Evolutionary conservation across 352 stramenopile genomes (phyloP).

Genomic region (Nothophytophthora sp.): DNA sequence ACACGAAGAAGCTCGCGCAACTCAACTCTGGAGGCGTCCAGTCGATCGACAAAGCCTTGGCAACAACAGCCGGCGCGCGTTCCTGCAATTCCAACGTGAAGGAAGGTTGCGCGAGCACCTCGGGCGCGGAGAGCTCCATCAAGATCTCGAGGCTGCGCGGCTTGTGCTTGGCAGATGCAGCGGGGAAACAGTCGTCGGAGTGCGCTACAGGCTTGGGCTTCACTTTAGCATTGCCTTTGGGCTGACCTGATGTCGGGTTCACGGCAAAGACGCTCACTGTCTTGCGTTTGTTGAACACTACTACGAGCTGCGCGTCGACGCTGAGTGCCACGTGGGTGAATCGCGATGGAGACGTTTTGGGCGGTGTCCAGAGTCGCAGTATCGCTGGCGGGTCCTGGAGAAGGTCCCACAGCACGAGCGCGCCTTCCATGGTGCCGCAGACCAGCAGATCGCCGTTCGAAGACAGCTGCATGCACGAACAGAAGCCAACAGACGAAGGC

Average conservation of each 20-base stretch:
- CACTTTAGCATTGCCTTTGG: neutral
- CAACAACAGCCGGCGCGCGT: conserved; percentile 9
- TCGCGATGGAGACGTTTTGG: conserved; percentile 27
- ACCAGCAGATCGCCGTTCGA: conserved; percentile 21
- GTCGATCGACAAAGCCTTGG: conserved; percentile 5
- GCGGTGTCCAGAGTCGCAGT: conserved; percentile 13
- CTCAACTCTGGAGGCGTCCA: conserved; percentile 19
- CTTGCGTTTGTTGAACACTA: conserved; percentile 31
- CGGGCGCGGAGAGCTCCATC: conserved; percentile 16
- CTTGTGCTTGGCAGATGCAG: conserved; percentile 35
- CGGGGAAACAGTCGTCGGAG: conserved; percentile 37
- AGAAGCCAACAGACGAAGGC: conserved; percentile 16
- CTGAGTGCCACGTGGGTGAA: conserved; percentile 32
- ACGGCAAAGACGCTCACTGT: neutral
- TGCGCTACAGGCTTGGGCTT: conserved; percentile 19
- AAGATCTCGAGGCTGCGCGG: conserved; percentile 28
- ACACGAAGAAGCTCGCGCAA: conserved; percentile 25
- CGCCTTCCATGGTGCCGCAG: conserved; percentile 33
- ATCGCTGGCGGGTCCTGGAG: conserved; percentile 16
- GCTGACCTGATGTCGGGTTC: conserved; percentile 1
- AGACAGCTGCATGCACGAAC: conserved; percentile 39
- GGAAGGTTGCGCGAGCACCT: conserved; percentile 18
- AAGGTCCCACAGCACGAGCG: conserved; percentile 37
- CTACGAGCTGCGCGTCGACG: conserved; percentile 25
- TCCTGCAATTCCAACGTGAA: conserved; percentile 22